Base-by-base conservation (phyloP, 495 filamentous ascomycete genomes). In the Neurospora sp. region DNA sequence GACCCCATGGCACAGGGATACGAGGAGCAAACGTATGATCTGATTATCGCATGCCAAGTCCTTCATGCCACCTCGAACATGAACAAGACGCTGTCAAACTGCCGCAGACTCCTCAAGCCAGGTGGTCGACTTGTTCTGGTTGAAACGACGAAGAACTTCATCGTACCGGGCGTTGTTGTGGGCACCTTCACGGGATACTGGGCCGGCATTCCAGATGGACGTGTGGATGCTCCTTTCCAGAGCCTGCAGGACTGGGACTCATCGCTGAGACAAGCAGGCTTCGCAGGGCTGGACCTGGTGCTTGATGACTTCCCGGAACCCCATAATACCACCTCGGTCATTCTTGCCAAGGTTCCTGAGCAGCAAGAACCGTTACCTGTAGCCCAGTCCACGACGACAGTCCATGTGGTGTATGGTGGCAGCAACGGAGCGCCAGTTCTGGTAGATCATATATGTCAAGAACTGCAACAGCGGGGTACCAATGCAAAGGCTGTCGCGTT, bases 31-130 rank as follows among this genome's bases (percentile, higher is more conserved):
- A 73, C 75, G 0, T 90, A 86, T 74, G 88, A 90, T 73, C 73
- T 90, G 0, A 78, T 90, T 8, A 71, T 90, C 19, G 88, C 86
- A 0, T 76, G 83, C 11, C 84, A 86, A 69, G 86, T 88, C 4
- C 48, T 86, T 6, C 85, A 87, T 70, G 84, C 85, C 7, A 86
- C 85, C n/a, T 74, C 74, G 15, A 74, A 73, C 70, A 77, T 86
- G 38, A 72, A 72, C 4, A 74, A 71, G 7, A 84, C 84, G 6
- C 59, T 86, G 38, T 40, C 69, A 1, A 78, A 85, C 70, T 74
- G 77, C 15, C 77, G 78, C 9, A 75, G 71, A 43, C 74, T 87
- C 37, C 74, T 86, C 0, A 82, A 81, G 73, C 82, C 81, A 19
- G 79, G 79, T 36, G 85, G 83, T 28, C 78, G 77, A 54, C 78